Evolutionary conservation across 208 protist genomes (phyloP), one percentile per base, ranked within the genome.

Genomic region (Leishmania guyanensis): DNA sequence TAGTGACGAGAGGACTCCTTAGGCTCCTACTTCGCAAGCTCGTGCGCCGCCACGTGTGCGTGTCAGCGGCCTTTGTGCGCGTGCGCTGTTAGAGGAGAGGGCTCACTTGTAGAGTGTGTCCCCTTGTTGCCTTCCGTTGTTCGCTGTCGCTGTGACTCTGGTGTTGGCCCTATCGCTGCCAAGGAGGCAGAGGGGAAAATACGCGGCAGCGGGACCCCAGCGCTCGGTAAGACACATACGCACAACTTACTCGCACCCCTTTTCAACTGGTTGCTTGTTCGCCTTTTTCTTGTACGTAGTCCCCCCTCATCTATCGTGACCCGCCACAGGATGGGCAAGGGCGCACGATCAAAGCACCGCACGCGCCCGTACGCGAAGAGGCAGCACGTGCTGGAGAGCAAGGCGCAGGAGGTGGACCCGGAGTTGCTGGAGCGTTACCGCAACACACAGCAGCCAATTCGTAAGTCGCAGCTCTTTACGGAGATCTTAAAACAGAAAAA

Each of bases 401-500:
- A 84, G 36, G 84, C 90, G 48, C 76, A 87, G 56, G 88, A 89
- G 83, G 94, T 98, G 9, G 92, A 98, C 78, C 91, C 92, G 26
- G 75, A 77, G 56, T 87, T 98, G 48, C 75, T 96, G 66, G 93
- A 96, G 85, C 89, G 88, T 20, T 98, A 90, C 86, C 94, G 94
- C 71, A 94, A 86, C 81, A 98, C 94, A 26, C 89, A 90, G 10
- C 94, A 98, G 78, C 92, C 94, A 0, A 90, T 93, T 51, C 88
- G 89, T 66, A 98, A 98, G 85, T 94, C 91, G 33, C 89, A 94
- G 89, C 89, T 98, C 29, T 98, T 94, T 83, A 93, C 88, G 4
- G 83, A 98, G 71, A 91, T 98, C 60, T 76, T 93, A 66, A 95
- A 94, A 79, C 94, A 98, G 82, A 95, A 91, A 77, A 98, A 98